Evolutionary conservation across 495 filamentous ascomycete species (phyloP), one percentile per base, ranked within the genome.

Genomic region (Hypoxylon rickii): DNA sequence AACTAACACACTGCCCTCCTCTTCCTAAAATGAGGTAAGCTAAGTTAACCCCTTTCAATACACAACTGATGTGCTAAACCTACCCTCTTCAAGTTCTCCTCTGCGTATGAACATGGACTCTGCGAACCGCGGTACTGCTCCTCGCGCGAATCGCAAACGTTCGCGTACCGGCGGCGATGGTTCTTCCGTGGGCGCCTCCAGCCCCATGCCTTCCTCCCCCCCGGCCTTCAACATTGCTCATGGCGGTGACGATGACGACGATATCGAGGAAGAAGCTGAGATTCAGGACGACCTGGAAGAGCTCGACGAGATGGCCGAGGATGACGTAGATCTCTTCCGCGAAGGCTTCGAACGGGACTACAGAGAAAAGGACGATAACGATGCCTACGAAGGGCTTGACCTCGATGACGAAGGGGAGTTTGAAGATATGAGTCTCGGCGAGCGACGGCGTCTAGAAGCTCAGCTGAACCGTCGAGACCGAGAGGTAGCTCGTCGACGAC

Each of bases 221-320:
- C 79, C 79, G 12, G 77, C 76, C 44, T 81, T 80, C 59, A 73
- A 74, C 29, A 76, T 82, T 40, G 73, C 76, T 36, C 78, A 81
- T 54, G 78, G 79, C 43, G 74, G 55, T 18, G 79, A 93, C 60
- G 87, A 92, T n/a, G 87, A 92, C 29, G 86, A 92, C 46, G 81
- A 85, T 31, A 66, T 84, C 8, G 85, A 89, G 58, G 86, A 88
- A 34, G 88, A 90, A 41, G 78, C 82, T 44, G 87, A 91, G 54
- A 70, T 95, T 4, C 77, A 86, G 37, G 86, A 80, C 39, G 91
- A 96, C 64, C 84, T 97, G 60, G 92, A 97, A 49, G 95, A 99
- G 63, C 82, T 90, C 38, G 95, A 97, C 60, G 95, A 99, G 71
- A 84, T 92, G 84, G 95, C 92, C 8, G 95, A 97, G 70, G 94